Conservation (phyloP, 2,329 filamentous ascomycete genomes). For the Helminthosporium solani region DNA sequence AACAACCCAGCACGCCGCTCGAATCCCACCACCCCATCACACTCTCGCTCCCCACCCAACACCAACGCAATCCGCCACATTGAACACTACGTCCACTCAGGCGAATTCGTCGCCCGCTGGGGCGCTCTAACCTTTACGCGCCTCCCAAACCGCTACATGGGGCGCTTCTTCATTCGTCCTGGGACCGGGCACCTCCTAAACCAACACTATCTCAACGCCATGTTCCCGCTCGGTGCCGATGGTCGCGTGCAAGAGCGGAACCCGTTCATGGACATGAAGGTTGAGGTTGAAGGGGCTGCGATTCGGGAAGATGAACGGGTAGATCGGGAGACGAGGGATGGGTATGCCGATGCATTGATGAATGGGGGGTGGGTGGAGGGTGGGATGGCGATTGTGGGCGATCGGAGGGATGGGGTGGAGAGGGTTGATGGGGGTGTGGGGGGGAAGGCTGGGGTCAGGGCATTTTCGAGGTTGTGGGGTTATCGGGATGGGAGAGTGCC, state of each 20-base stretch:
- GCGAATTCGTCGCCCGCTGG: constrained; percentile 73
- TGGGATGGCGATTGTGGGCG: constrained; percentile 1
- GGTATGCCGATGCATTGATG: not conserved
- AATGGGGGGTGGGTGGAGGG: not conserved
- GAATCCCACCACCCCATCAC: constrained; percentile 18
- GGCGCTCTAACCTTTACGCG: constrained; percentile 69
- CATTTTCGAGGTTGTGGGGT: constrained; percentile 7
- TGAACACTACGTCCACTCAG: constrained; percentile 76
- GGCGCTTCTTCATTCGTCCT: constrained; percentile 49
- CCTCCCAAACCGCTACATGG: constrained; percentile 52
- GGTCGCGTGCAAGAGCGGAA: constrained; percentile 54
- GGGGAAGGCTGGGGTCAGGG: not conserved
- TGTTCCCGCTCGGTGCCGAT: constrained; percentile 57
- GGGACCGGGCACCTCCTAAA: constrained; percentile 46
- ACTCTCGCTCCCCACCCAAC: not conserved
- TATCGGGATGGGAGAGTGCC: constrained; percentile 8
- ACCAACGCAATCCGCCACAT: constrained; percentile 63
- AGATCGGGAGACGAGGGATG: not conserved
- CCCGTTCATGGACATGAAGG: constrained; percentile 61
- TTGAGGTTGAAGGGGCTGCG: not conserved
- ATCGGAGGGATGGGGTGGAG: not conserved
- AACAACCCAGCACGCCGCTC: constrained; percentile 66
- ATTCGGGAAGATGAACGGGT: not conserved
- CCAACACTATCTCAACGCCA: constrained; percentile 61
- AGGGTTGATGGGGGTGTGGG: not conserved